A percentile compares a stretch with the other conserved stretches of the same genome.
Evolutionary conservation across 75 land plant genomes (phyloP).

Genomic region (Selaginella tamariscina): DNA sequence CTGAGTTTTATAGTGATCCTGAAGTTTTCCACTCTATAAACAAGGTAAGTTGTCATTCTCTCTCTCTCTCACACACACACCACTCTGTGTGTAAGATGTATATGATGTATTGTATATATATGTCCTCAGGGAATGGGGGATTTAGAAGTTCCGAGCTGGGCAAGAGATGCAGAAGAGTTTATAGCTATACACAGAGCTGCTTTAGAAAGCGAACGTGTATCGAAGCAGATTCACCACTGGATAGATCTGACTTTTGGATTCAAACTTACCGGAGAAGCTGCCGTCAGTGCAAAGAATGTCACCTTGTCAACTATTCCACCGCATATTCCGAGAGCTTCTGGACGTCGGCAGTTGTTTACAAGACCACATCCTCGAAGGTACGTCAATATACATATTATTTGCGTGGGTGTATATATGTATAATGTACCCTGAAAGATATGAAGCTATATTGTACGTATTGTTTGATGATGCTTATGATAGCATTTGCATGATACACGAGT

Average conservation of each 20-base stretch:
- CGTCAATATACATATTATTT: no score
- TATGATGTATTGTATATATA: no score
- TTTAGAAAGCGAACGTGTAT: slow-evolving; percentile 69
- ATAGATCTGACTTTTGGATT: slow-evolving; percentile 89
- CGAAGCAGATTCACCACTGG: slow-evolving; percentile 67
- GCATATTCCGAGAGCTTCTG: slow-evolving; percentile 41
- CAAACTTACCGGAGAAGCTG: slow-evolving; percentile 74
- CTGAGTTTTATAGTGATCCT: slow-evolving; percentile 83
- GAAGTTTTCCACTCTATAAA: slow-evolving; percentile 56
- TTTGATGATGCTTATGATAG: no score
- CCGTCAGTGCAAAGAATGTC: slow-evolving; percentile 76
- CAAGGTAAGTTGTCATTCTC: no score
- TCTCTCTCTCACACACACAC: no score
- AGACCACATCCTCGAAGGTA: slow-evolving; percentile 63
- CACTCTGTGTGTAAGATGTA: no score
- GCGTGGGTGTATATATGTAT: no score
- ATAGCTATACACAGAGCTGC: slow-evolving; percentile 57
- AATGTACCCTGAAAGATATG: no score
- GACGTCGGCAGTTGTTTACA: slow-evolving; percentile 73
- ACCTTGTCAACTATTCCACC: slow-evolving; percentile 47
- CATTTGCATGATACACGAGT: no score
- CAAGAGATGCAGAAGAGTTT: slow-evolving; percentile 66
- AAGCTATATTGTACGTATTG: no score
- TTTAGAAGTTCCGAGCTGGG: slow-evolving; percentile 76
- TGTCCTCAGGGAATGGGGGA: slow-evolving; percentile 74